These are phyloP conservation scores for Pinus albicaulis DNA, from an alignment of 75 land plant species.

Conservation along the genomic window DNA sequence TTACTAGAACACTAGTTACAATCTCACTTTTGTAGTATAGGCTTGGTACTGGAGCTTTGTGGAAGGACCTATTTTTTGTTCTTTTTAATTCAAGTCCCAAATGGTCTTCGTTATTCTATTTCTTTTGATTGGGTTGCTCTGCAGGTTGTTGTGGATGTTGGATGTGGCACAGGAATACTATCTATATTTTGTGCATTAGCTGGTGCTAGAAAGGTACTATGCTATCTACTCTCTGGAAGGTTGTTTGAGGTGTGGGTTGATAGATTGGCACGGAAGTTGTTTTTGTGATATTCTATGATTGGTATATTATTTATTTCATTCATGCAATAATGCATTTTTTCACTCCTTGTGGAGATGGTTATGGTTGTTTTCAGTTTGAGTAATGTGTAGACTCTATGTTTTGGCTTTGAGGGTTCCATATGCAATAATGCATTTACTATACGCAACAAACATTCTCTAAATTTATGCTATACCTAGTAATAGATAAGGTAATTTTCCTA, in stretches of 20 bases:
- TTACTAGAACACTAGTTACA: background rate
- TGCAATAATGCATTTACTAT: background rate
- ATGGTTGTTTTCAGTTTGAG: background rate
- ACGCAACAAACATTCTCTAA: background rate
- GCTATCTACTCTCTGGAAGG: constrained; percentile 1
- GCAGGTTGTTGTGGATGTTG: constrained; percentile 98
- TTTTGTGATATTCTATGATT: background rate
- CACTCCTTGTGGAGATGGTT: background rate
- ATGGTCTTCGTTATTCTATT: constrained; percentile 3
- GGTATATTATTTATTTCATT: background rate
- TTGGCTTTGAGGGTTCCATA: background rate
- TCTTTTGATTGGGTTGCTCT: constrained; percentile 1
- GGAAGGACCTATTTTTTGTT: background rate
- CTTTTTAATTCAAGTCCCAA: background rate
- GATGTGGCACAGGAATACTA: constrained; percentile 97
- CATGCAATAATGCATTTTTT: background rate
- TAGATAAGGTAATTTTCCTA: background rate
- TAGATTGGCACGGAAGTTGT: background rate
- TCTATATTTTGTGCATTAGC: constrained; percentile 97
- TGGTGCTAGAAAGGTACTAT: constrained; percentile 80
- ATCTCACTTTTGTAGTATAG: background rate
- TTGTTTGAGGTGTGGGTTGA: background rate
- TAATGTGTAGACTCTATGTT: background rate
- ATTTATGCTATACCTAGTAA: background rate
- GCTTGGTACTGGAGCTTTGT: background rate